Evolutionary conservation across 2,329 filamentous ascomycete genomes (phyloP).

Genomic region (Fusarium hainanense): DNA sequence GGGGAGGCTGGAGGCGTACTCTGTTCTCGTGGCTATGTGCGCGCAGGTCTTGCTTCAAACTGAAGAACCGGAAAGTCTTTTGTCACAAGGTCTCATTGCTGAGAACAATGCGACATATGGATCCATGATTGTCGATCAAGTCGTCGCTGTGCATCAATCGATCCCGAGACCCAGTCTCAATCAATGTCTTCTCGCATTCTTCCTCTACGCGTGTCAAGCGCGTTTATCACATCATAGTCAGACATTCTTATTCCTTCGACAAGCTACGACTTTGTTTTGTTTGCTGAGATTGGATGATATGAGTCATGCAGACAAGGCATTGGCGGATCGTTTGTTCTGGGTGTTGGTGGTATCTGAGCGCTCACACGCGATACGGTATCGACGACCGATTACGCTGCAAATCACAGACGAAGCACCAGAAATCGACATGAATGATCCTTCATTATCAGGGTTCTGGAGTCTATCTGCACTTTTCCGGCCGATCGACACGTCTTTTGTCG

Average conservation of each 20-base stretch:
- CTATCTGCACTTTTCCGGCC: constrained; percentile 55
- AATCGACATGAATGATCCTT: constrained; percentile 46
- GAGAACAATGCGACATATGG: constrained; percentile 55
- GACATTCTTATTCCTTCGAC: constrained; percentile 57
- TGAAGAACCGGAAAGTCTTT: constrained; percentile 50
- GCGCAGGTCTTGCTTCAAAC: constrained; percentile 57
- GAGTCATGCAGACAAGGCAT: constrained; percentile 37
- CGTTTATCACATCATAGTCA: constrained; percentile 57
- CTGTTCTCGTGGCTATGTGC: constrained; percentile 54
- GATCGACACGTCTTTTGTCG: constrained; percentile 57
- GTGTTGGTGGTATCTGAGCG: constrained; percentile 57
- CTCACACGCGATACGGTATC: constrained; percentile 58
- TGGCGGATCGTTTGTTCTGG: constrained; percentile 57
- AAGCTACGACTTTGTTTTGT: constrained; percentile 56
- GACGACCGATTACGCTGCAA: constrained; percentile 57
- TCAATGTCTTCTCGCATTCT: constrained; percentile 56
- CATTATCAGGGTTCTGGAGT: constrained; percentile 54
- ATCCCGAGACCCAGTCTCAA: constrained; percentile 53
- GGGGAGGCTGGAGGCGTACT: constrained; percentile 49
- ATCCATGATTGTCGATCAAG: constrained; percentile 53
- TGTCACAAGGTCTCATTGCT: constrained; percentile 48
- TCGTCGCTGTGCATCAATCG: constrained; percentile 50
- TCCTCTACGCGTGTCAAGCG: constrained; percentile 58
- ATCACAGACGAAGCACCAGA: constrained; percentile 53
- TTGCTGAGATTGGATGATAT: constrained; percentile 48